A percentile compares a stretch with the other conserved stretches of the same genome.
These are phyloP conservation scores for Trichoderma gracile DNA, from an alignment of 2,329 filamentous ascomycete genomes.

Conservation along the genomic window DNA sequence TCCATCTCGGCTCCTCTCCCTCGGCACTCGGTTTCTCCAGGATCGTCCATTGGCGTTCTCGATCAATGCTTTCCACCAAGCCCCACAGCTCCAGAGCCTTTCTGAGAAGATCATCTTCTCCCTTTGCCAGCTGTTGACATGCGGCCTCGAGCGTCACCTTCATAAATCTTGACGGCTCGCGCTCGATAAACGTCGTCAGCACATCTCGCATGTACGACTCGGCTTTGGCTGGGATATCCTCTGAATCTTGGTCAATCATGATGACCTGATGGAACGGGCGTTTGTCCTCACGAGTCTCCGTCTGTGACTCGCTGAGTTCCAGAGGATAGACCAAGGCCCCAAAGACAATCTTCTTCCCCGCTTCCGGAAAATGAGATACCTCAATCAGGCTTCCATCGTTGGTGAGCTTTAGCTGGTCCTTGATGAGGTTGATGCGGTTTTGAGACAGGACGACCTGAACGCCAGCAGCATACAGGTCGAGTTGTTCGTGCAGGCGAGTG, in stretches of 20 bases:
- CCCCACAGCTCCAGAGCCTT: constrained; percentile 65
- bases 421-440: constrained; percentile 58
- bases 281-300: constrained; percentile 39
- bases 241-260: constrained; percentile 62
- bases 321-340: constrained; percentile 38
- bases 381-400: constrained; percentile 55
- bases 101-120: constrained; percentile 56
- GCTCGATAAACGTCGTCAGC: constrained; percentile 57
- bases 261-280: constrained; percentile 44
- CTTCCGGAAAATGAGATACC: constrained; percentile 60
- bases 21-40: constrained; percentile 48
- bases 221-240: constrained; percentile 60
- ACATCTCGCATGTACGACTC: constrained; percentile 62
- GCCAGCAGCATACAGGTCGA: constrained; percentile 64
- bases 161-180: constrained; percentile 62
- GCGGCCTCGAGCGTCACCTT: constrained; percentile 59
- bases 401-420: constrained; percentile 51
- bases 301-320: constrained; percentile 42
- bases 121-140: constrained; percentile 47
- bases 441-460: constrained; percentile 64
- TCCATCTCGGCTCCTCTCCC: constrained; percentile 46
- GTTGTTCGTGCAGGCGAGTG: constrained; percentile 60
- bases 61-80: constrained; percentile 64
- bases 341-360: constrained; percentile 47
- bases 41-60: constrained; percentile 63